These are phyloP conservation scores for Coniochaeta hoffmannii DNA, from an alignment of 2,329 filamentous ascomycete species.

Conservation along the genomic window DNA sequence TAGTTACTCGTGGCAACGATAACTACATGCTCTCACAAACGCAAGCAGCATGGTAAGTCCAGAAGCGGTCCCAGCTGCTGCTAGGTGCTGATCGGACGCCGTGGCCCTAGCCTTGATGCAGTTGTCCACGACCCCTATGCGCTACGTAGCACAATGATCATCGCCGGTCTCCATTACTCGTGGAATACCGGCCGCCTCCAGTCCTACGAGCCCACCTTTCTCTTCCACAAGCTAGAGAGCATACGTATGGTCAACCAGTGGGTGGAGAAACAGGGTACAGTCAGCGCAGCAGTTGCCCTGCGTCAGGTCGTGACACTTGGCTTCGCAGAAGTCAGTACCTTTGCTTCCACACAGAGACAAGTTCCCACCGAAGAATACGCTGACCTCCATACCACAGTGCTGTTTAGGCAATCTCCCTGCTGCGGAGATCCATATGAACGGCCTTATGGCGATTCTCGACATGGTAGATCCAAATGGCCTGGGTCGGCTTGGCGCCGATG, in stretches of 20 bases:
- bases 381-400: neutral
- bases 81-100: too few species aligned
- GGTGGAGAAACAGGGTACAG: neutral
- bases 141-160: slow-evolving; percentile 4
- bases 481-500: neutral
- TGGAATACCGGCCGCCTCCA: slow-evolving; percentile 2
- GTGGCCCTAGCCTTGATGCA: neutral
- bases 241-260: slow-evolving; percentile 6
- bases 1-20: neutral
- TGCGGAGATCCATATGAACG: neutral
- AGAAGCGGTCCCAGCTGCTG: neutral
- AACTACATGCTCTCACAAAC: neutral
- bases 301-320: slow-evolving; percentile 3
- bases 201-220: slow-evolving; percentile 4
- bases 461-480: neutral
- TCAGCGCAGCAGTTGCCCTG: neutral
- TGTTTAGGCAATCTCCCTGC: slow-evolving; percentile 3
- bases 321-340: slow-evolving; percentile 3
- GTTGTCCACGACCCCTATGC: slow-evolving; percentile 2
- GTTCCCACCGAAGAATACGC: neutral
- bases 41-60: neutral
- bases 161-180: slow-evolving; percentile 5
- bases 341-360: neutral
- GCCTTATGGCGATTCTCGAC: slow-evolving; percentile 1
- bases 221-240: slow-evolving; percentile 6